Base-by-base conservation (phyloP, 352 stramenopile genomes). In the Aphanomyces astaci region DNA sequence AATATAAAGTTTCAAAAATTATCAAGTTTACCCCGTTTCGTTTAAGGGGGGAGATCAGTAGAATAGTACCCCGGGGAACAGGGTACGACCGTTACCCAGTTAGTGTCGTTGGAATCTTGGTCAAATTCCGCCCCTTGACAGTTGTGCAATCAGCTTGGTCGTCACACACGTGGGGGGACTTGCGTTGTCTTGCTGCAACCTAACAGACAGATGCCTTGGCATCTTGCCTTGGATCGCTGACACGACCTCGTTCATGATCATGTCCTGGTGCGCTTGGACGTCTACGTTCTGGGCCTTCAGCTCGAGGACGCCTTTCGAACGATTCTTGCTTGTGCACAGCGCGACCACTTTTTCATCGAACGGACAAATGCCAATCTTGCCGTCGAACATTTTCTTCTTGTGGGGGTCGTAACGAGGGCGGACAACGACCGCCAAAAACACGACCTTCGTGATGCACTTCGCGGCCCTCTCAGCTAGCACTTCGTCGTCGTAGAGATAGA, bases 311-410 rank as follows among this genome's bases (percentile, higher is more conserved):
- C 73, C 65, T 25, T 46, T 54, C 11, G 56, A 22, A 7, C 64
- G 63, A 30, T 75, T 72, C 46, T 73, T 73, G 7, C 31, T 70
- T 11, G 49, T 43, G 5, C 69, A 39, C 53, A 71, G 10, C 0
- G 69, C 62, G 15, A 57, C 27, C 4, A 68, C 69, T 13, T 54
- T 39, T 13, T 64, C 28, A 19, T 70, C 72, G 43, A 75, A 77
- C 30, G 48, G 64, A 11, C 46, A 54, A 27, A 54, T 54, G 9
- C 46, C 46, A 22, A 54, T 17, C 46, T 54, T 54, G n/a, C n/a
- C n/a, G n/a, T n/a, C n/a, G n/a, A n/a, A n/a, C n/a, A n/a, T n/a
- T n/a, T n/a, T n/a, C n/a, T 54, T 22, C 11, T 10, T 5, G 5
- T 9, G 13, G 9, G 13, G 46, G 46, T 54, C 46, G n/a, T 27